Base-by-base conservation (phyloP, 169 alveolate genomes). In the Plasmodium falciparum region DNA sequence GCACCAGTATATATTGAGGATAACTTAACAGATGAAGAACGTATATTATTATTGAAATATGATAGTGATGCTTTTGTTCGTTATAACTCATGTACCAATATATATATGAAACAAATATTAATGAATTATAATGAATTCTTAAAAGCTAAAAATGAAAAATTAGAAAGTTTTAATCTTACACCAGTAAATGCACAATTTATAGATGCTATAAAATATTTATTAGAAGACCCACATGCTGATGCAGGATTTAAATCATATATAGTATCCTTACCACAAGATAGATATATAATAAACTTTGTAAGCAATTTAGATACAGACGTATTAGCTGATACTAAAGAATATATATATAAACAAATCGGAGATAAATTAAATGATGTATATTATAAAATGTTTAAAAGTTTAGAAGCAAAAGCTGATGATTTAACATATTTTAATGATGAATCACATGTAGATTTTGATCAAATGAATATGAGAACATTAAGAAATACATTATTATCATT, bases 1-100 rank as follows among this genome's bases (percentile, higher is more conserved):
- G 99, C 99, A 5, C 99, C 99, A 3, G 98, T 96, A 20, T 93
- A 94, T 73, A 94, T 97, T 65, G 94, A 93, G 73, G 95, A 88
- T 59, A 93, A 92, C 43, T 96, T 95, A 88, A 90, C 95, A 1
- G 97, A 91, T 39, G 96, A 93, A 33, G 98, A 97, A 66, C 93
- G 95, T 13, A 94, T 97, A 24, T 90, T 95, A 67, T 90, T 97
- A 49, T 88, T 97, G 89, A 95, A 96, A 17, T 94, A 94, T 61
- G 99, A 97, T 94, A 92, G 97, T 1, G 98, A 97, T 88, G 95
- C 94, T 12, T 93, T 95, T 73, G 95, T 95, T 74, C 74, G 97
- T 52, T 93, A 80, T 50, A 93, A 93, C 26, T 88, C 89, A 11
- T 90, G 93, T 73, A 88, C 73, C 47, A 85, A 90, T 66, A 63